Evolutionary conservation across 2,329 filamentous ascomycete genomes (phyloP).

Genomic region (Colletotrichum agaves): DNA sequence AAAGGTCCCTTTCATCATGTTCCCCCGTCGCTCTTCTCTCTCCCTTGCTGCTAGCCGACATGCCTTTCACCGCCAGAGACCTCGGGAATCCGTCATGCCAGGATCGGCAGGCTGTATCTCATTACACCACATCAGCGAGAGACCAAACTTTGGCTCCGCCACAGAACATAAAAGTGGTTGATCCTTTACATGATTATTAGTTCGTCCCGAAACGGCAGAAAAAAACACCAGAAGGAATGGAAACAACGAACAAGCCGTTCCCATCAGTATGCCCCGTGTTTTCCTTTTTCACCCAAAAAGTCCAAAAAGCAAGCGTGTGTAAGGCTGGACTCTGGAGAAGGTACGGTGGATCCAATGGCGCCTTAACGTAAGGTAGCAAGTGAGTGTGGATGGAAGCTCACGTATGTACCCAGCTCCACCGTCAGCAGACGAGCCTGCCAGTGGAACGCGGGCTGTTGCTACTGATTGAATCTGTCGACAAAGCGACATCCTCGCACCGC

Average conservation of each 20-base stretch:
- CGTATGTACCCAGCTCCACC: conserved; percentile 6
- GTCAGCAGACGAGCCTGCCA: conserved; percentile 26
- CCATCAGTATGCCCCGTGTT: background rate
- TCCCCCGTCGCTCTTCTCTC: background rate
- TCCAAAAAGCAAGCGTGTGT: background rate
- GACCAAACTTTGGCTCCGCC: conserved; percentile 2
- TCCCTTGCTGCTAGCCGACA: conserved; percentile 17
- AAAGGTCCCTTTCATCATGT: conserved; percentile 4
- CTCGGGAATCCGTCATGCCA: background rate
- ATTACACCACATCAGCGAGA: conserved; percentile 13
- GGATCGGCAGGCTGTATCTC: background rate
- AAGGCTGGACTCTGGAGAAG: conserved; percentile 31
- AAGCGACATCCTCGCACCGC: conserved; percentile 2
- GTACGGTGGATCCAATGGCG: background rate
- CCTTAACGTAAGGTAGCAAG: background rate
- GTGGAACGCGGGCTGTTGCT: conserved; percentile 29
- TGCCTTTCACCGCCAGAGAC: background rate
- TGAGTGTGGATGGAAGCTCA: background rate
- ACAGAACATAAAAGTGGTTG: background rate
- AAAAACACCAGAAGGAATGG: conserved; percentile 10
- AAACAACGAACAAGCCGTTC: background rate
- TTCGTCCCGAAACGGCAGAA: background rate
- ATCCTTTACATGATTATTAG: background rate
- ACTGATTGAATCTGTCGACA: conserved; percentile 29
- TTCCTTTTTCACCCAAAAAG: background rate